Base-by-base conservation (phyloP, 2,329 filamentous ascomycete species). In the Reticulascus tulasneorum region DNA sequence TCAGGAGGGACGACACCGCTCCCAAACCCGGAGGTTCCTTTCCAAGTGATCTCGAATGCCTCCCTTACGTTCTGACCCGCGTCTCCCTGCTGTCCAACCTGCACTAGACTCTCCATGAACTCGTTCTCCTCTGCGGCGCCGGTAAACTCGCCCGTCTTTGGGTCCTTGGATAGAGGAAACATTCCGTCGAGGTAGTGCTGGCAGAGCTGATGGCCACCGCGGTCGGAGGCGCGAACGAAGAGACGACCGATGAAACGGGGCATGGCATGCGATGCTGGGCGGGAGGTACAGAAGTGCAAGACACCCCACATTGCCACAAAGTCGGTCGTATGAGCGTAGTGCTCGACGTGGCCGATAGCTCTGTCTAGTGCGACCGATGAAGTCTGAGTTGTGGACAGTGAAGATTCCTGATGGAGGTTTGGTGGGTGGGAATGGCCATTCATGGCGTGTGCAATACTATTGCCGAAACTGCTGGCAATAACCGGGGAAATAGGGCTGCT, bases 241-340 rank as follows among this genome's bases (percentile, higher is more conserved):
- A 83, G 68, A n/a, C 73, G 64, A 10, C 77, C 76, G 25, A 82
- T 68, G 52, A 82, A 83, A 31, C 79, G 72, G 33, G 79, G 76
- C 42, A 81, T 69, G 28, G 67, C 58, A 16, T 55, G 59, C 1
- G 55, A 56, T 19, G 46, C 59, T 28, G 41, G 25, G 19, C 36
- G 26, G 15, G 44, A 46, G 8, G 44, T 46, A 18, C 41, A 45
- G 22, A 86, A 88, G 54, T 85, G 75, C 23, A 91, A 64, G 7
- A 89, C 77, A 3, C 86, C 86, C 73, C 83, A 86, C 11, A 80
- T 65, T 3, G 84, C 75, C 3, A 91, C 84, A 47, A 87, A 85
- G 49, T 93, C 86, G 10, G 70, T 74, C 8, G 72, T 74, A 53
- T 90, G 85, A 4, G 81, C 82, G 51, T 90, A 93, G 58, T 93